A percentile compares a stretch with the other conserved stretches of the same genome.
These are phyloP conservation scores for Mycena citricolor DNA, from an alignment of 1,284 basidiomycete genomes.

Conservation along the genomic window DNA sequence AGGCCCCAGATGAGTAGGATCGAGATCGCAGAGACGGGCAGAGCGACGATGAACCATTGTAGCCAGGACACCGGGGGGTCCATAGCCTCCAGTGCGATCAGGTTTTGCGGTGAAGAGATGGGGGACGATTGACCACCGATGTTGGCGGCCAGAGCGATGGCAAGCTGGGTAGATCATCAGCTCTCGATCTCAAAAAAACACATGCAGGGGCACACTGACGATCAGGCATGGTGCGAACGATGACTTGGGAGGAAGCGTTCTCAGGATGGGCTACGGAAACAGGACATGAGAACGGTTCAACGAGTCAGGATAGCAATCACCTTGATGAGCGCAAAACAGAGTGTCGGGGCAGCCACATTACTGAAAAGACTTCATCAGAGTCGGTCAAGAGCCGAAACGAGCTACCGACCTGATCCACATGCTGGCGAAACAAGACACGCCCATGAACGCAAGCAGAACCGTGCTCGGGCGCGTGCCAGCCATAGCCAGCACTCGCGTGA, in stretches of 20 bases:
- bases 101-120: slow-evolving; percentile 95
- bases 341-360: slow-evolving; percentile 96
- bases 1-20: slow-evolving; percentile 91
- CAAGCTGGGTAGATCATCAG: slow-evolving; percentile 56
- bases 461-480: slow-evolving; percentile 87
- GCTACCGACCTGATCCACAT: slow-evolving; percentile 92
- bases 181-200: not conserved
- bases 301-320: slow-evolving; percentile 43
- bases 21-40: slow-evolving; percentile 87
- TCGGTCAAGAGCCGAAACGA: no score
- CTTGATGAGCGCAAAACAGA: slow-evolving; percentile 96
- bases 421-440: slow-evolving; percentile 94
- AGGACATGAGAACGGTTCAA: slow-evolving; percentile 2
- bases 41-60: slow-evolving; percentile 91
- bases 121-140: slow-evolving; percentile 97
- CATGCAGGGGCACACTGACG: slow-evolving; percentile 45
- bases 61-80: slow-evolving; percentile 86
- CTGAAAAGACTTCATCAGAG: slow-evolving; percentile 38
- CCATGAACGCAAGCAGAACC: slow-evolving; percentile 95
- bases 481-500: slow-evolving; percentile 88
- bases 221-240: slow-evolving; percentile 91
- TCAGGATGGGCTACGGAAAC: slow-evolving; percentile 77
- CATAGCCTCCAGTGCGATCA: slow-evolving; percentile 92
- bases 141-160: slow-evolving; percentile 95
- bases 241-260: slow-evolving; percentile 87